Percentiles rank a stretch among this genome's conserved stretches.
phyloP scores from a whole-genome alignment of 2,329 filamentous ascomycete genomes.

The Aspergillus novofumigatus region DNA sequence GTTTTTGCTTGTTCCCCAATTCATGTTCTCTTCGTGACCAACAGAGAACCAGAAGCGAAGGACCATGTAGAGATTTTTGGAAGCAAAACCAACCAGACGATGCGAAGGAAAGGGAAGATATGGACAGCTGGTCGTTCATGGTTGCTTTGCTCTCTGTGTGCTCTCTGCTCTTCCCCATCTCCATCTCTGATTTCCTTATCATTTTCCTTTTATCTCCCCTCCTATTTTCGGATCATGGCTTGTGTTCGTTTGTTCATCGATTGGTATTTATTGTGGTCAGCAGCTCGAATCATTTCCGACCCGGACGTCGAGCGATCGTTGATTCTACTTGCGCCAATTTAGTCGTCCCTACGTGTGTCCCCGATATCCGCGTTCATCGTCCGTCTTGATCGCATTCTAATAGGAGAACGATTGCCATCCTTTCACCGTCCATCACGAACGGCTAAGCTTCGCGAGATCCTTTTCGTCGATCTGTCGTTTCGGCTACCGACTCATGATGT shows the following conservation, averaged over 20 bases:
- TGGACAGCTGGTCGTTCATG: not conserved
- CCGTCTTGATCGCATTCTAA: slow-evolving; percentile 22
- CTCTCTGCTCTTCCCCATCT: not conserved
- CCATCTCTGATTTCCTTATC: not conserved
- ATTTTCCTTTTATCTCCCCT: not conserved
- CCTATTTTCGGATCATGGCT: not conserved
- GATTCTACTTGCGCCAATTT: slow-evolving; percentile 15
- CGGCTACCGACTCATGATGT: slow-evolving; percentile 2
- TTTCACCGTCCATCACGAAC: slow-evolving; percentile 14
- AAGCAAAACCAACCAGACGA: not conserved
- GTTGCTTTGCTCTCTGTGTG: not conserved
- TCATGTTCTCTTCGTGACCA: not conserved
- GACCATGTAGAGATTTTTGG: not conserved
- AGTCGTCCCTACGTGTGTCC: slow-evolving; percentile 20
- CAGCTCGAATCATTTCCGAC: slow-evolving; percentile 24
- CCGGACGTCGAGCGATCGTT: slow-evolving; percentile 24
- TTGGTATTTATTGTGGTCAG: slow-evolving; percentile 28
- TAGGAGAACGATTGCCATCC: slow-evolving; percentile 17
- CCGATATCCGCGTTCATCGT: slow-evolving; percentile 21
- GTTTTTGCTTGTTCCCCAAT: not conserved
- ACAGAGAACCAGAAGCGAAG: not conserved
- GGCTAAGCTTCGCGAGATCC: slow-evolving; percentile 10
- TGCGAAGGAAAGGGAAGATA: not conserved
- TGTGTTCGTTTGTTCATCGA: not conserved
- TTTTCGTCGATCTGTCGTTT: slow-evolving; percentile 2